A percentile compares a stretch with the other conserved stretches of the same genome.
Conservation (phyloP, 495 filamentous ascomycete species). For the Tuber magnatum region DNA sequence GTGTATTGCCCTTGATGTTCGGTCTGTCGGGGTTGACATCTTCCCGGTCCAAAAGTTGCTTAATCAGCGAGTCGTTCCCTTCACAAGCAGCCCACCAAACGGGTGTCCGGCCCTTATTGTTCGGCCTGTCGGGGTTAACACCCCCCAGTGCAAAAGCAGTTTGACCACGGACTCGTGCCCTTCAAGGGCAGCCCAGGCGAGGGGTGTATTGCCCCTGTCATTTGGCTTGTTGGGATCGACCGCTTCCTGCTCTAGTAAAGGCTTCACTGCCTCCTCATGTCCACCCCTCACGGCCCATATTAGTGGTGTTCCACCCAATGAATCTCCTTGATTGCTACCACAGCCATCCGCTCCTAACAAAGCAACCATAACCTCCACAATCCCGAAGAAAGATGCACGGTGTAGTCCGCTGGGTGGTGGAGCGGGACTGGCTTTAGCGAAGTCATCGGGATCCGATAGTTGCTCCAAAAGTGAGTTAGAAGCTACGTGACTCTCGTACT, state of each 20-base stretch:
- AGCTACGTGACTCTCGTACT: no score
- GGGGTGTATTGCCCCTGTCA: no score
- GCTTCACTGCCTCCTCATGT: no score
- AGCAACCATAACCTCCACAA: no score
- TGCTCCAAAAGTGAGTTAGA: no score
- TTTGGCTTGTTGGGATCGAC: no score
- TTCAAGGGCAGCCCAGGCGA: background rate
- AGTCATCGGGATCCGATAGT: no score
- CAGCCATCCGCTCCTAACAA: background rate
- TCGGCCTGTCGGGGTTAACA: constrained; percentile 31
- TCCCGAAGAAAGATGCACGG: background rate
- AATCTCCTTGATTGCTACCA: background rate
- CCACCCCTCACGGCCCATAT: background rate
- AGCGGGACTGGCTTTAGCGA: no score
- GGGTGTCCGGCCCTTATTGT: constrained; percentile 24
- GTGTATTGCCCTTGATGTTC: constrained; percentile 28
- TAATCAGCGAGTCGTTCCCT: constrained; percentile 37
- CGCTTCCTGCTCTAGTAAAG: no score
- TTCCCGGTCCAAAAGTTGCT: constrained; percentile 27
- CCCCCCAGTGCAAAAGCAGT: constrained; percentile 29
- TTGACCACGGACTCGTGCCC: background rate
- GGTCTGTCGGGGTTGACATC: constrained; percentile 13
- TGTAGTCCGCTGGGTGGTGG: no score
- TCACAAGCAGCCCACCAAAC: constrained; percentile 36
- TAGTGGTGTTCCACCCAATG: background rate